phyloP scores from a whole-genome alignment of 306 rosid species.

The Castanea crenata region DNA sequence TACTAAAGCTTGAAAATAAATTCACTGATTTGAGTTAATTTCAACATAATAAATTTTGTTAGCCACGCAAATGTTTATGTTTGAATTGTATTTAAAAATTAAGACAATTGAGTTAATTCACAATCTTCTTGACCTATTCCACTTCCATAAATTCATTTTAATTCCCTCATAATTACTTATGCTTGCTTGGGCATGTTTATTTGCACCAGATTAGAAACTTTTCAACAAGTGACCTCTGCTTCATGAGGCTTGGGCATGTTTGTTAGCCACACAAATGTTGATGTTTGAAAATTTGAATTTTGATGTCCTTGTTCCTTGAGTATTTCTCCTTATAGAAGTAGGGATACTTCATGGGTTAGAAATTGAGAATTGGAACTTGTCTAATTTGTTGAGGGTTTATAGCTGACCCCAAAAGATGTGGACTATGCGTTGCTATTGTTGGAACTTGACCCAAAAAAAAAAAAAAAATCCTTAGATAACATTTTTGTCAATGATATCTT shows the following conservation, averaged over 20 bases:
- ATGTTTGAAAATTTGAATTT: not conserved
- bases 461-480: not conserved
- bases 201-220: not conserved
- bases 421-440: no score
- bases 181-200: not conserved
- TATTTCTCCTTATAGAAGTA: constrained; percentile 1
- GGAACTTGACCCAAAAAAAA: no score
- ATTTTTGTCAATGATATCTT: constrained; percentile 5
- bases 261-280: no score
- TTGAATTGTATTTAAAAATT: not conserved
- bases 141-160: not conserved
- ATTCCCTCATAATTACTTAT: not conserved
- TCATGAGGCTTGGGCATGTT: no score
- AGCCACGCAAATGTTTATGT: not conserved
- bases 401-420: no score
- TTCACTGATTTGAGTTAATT: not conserved
- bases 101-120: not conserved
- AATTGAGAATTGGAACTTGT: constrained; percentile 5
- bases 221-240: no score
- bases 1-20: not conserved
- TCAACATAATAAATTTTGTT: not conserved
- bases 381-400: no score
- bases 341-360: constrained; percentile 4
- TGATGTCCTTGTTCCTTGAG: not conserved
- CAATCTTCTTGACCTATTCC: not conserved